Base-by-base conservation (phyloP, 2,329 filamentous ascomycete genomes). In the Talaromyces marneffei region DNA sequence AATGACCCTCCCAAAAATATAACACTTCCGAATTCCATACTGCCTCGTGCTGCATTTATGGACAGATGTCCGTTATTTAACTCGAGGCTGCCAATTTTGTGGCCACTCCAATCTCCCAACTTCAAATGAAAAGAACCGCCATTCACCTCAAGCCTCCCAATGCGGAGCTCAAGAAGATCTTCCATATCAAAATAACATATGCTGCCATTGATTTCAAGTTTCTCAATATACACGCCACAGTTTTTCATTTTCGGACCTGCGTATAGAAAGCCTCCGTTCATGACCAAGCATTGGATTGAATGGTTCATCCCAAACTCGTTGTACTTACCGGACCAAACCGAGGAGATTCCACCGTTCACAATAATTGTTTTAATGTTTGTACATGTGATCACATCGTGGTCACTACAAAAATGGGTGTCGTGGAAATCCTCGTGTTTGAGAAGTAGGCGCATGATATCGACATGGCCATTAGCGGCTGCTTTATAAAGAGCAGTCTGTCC, bases 51-150 rank as follows among this genome's bases (percentile, higher is more conserved):
- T n/a, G 35, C 35, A 37, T 1, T 12, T 37, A 40, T 40, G n/a
- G n/a, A 40, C 18, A 40, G n/a, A 63, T 60, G 56, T 55, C 63
- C 59, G 4, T 48, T 29, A 58, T 50, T 60, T 37, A 60, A 58
- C 59, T 50, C 40, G 62, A 62, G 31, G 59, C 59, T 59, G 56
- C 56, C 35, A 18, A 62, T 65, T 39, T 50, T 59, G 25, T 53
- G 61, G 18, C 0, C 62, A n/a, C 58, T 63, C 63, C 59, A 4
- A 4, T 5, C 4, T 37, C 12, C 35, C 35, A 37, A 7, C 1
- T 3, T 31, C 16, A 50, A 50, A 31, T 31, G 27, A 1, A 50
- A 16, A 31, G 27, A 50, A 20, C 46, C 46, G n/a, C 46, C 46
- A 33, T 52, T 52, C 4, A 52, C 12, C 27, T 52, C 46, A 33